These are phyloP conservation scores for Hansenula anomala DNA, from an alignment of 1,139 yeast species.

Conservation along the genomic window DNA sequence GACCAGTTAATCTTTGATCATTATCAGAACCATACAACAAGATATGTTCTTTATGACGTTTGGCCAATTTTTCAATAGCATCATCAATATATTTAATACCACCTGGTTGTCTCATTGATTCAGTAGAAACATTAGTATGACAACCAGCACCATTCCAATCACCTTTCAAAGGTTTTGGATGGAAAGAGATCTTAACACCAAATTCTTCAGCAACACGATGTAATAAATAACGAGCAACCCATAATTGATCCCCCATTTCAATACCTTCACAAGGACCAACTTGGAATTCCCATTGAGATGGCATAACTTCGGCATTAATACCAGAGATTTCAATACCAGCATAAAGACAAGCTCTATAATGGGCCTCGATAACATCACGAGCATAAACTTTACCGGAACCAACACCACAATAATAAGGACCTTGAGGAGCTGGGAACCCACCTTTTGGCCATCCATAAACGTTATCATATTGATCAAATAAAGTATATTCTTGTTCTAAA, in stretches of 20 bases:
- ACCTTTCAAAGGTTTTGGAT: conserved; percentile 98
- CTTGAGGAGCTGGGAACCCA: conserved; percentile 99
- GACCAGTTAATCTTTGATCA: conserved; percentile 92
- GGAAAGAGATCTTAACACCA: conserved; percentile 97
- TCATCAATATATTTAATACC: conserved; percentile 93
- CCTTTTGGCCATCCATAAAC: conserved; percentile 99
- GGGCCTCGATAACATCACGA: conserved; percentile 98
- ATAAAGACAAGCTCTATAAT: conserved; percentile 95
- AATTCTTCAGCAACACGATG: conserved; percentile 97
- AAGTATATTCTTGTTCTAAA: conserved; percentile 96
- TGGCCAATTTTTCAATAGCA: conserved; percentile 89
- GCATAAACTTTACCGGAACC: conserved; percentile 98
- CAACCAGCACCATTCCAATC: conserved; percentile 99
- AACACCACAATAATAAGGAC: conserved; percentile 99
- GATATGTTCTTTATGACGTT: conserved; percentile 96
- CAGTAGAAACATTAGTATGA: conserved; percentile 97
- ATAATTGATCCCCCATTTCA: conserved; percentile 93
- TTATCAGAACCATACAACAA: conserved; percentile 93
- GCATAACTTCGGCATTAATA: conserved; percentile 99
- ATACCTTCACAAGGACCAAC: conserved; percentile 98
- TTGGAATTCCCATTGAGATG: conserved; percentile 99
- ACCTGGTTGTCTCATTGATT: conserved; percentile 86
- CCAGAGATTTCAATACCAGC: conserved; percentile 90
- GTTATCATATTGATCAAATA: conserved; percentile 84
- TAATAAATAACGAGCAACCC: conserved; percentile 92